Percentiles rank a stretch among this genome's conserved stretches.
phyloP scores from a whole-genome alignment of 2,329 filamentous ascomycete genomes.

The Lasiodiplodia hormozganensis region DNA sequence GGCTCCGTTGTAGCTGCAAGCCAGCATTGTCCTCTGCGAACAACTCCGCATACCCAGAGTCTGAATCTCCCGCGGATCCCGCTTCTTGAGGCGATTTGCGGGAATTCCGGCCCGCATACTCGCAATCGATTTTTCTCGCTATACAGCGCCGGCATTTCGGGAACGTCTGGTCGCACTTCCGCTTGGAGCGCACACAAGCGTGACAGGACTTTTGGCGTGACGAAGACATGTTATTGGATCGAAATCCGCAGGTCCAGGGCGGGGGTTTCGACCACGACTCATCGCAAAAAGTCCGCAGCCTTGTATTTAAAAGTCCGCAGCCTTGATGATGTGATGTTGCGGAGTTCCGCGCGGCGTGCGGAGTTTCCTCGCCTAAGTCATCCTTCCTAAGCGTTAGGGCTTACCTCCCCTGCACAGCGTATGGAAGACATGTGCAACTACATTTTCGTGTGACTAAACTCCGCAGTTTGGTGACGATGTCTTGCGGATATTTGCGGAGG shows the following conservation, averaged over 20 bases:
- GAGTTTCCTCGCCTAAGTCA: slow-evolving; percentile 11
- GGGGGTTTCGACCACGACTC: not conserved
- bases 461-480: not conserved
- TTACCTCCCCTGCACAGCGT: not conserved
- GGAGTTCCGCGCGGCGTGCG: slow-evolving; percentile 7
- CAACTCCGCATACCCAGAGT: not conserved
- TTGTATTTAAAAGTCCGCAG: not conserved
- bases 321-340: not conserved
- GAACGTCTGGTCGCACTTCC: slow-evolving; percentile 32
- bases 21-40: not conserved
- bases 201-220: slow-evolving; percentile 34
- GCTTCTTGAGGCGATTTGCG: not conserved
- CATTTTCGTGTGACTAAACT: not conserved
- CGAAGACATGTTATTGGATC: not conserved
- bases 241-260: not conserved
- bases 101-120: slow-evolving; percentile 28
- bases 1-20: not conserved
- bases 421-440: not conserved
- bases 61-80: not conserved
- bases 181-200: slow-evolving; percentile 32
- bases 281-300: not conserved
- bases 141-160: slow-evolving; percentile 33
- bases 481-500: not conserved
- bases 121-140: slow-evolving; percentile 30
- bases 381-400: not conserved